Conservation (phyloP, 305 asterid genomes). For the Solanum chacoense region DNA sequence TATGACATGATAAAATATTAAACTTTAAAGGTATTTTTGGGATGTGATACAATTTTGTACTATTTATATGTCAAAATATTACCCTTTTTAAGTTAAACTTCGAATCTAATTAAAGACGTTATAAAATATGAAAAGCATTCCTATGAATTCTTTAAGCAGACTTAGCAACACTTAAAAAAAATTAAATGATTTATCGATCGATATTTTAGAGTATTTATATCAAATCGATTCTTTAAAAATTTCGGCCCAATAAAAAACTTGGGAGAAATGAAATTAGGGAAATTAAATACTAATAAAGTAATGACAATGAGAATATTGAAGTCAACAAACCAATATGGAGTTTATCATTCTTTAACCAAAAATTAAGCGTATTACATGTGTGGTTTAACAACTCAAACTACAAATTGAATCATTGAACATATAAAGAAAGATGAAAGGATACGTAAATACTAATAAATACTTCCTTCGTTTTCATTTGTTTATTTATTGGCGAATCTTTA, state of each 20-base stretch:
- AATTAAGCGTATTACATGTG: background rate
- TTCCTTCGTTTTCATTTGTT: background rate
- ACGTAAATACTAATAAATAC: background rate
- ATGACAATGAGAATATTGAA: background rate
- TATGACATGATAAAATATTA: background rate
- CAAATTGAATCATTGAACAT: background rate
- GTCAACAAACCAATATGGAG: background rate
- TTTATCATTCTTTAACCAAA: background rate
- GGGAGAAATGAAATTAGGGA: background rate
- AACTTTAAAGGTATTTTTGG: background rate
- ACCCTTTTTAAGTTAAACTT: background rate
- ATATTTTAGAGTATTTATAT: too few species aligned
- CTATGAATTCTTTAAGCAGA: background rate
- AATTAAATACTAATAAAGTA: background rate
- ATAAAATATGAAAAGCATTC: background rate
- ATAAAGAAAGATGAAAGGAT: background rate
- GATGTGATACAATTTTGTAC: background rate
- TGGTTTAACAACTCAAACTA: background rate
- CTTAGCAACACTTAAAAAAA: background rate
- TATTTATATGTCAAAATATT: background rate
- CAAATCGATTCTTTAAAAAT: too few species aligned
- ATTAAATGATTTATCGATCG: background rate
- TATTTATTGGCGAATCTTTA: background rate
- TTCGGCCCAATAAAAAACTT: background rate
- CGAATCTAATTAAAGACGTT: background rate